Percentiles rank a stretch among this genome's conserved stretches.
Conservation (phyloP, 441 rosid genomes). For the Corymbia calophylla region DNA sequence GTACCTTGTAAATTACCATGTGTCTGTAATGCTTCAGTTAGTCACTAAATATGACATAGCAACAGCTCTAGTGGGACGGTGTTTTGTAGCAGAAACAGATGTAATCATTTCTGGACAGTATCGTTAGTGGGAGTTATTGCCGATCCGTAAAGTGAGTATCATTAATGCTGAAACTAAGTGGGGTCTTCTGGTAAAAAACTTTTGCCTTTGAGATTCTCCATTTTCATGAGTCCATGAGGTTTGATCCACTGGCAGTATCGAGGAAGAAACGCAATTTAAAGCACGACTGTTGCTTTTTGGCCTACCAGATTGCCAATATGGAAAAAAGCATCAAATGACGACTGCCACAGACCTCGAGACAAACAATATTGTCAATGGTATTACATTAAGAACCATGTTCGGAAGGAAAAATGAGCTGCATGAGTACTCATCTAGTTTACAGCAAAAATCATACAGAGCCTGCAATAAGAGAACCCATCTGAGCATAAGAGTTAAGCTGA, state of each 20-base stretch:
- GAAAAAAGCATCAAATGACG: slow-evolving; percentile 16
- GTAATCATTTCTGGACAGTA: background rate
- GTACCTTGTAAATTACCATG: background rate
- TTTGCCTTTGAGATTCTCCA: background rate
- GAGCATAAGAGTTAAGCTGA: background rate
- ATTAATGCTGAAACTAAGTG: background rate
- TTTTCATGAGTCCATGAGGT: background rate
- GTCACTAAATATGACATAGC: background rate
- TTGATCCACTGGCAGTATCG: background rate
- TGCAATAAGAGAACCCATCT: background rate
- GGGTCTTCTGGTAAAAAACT: background rate
- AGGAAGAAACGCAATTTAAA: background rate
- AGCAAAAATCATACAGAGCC: background rate
- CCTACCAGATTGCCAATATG: slow-evolving; percentile 12
- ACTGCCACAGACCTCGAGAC: background rate
- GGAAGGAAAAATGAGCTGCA: background rate
- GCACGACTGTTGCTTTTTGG: slow-evolving; percentile 3
- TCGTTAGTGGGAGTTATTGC: background rate
- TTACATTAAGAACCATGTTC: background rate
- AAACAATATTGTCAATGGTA: background rate
- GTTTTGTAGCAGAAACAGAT: background rate
- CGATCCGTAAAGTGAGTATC: background rate
- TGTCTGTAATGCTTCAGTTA: background rate
- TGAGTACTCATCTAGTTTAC: background rate
- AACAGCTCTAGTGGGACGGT: background rate